These are phyloP conservation scores for Dittrichia graveolens DNA, from an alignment of 129 eudicot genomes.

Conservation along the genomic window DNA sequence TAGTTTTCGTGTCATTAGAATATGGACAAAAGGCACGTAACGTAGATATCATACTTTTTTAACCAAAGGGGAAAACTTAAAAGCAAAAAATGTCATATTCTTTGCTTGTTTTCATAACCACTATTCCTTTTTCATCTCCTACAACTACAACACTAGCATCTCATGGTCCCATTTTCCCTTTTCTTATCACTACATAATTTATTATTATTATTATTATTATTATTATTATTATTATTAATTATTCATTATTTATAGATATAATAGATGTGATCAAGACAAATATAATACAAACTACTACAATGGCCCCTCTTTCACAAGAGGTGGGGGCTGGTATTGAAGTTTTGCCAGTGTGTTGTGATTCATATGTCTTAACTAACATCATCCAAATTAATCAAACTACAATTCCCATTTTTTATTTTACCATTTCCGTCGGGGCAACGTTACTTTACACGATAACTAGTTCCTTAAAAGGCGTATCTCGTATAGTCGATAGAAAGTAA, in stretches of 20 bases:
- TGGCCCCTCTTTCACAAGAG: slow-evolving; percentile 2
- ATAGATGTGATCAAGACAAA: slow-evolving; percentile 14
- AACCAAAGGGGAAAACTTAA: slow-evolving; percentile 26
- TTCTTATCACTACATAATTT: slow-evolving; percentile 6
- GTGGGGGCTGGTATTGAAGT: not conserved
- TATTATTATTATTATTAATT: not conserved
- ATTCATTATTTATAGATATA: slow-evolving; percentile 8
- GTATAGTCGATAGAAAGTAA: too few relatives aligned
- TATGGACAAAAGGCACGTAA: slow-evolving; percentile 7
- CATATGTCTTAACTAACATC: not conserved
- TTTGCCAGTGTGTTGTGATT: slow-evolving; percentile 30
- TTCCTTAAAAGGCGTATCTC: too few relatives aligned
- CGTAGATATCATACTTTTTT: slow-evolving; percentile 13
- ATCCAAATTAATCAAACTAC: not conserved
- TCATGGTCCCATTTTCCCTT: slow-evolving; percentile 32
- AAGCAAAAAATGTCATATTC: slow-evolving; percentile 26
- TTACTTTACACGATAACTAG: too few relatives aligned
- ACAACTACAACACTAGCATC: slow-evolving; percentile 7
- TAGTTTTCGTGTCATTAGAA: not conserved
- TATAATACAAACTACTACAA: slow-evolving; percentile 9
- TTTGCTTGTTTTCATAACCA: slow-evolving; percentile 35
- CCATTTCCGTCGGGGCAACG: not conserved
- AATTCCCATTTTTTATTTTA: not conserved
- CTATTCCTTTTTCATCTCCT: slow-evolving; percentile 18
- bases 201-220: not conserved